Evolutionary conservation across 116 monocot genomes (phyloP).

Genomic region (Phalaenopsis hybrid): DNA sequence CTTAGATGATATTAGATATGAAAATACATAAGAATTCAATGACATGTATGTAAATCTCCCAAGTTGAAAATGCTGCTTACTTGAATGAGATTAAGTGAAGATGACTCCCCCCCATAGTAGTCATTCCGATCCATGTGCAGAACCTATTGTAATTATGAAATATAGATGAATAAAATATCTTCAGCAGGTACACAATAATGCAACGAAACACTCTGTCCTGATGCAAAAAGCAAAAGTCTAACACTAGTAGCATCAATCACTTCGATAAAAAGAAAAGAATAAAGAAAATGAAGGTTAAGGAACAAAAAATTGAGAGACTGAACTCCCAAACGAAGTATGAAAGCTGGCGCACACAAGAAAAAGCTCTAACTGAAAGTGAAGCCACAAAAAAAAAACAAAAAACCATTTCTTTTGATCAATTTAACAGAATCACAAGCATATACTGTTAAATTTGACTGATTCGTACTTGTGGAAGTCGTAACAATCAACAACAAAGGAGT

Average conservation of each 20-base stretch:
- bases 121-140: conserved; percentile 92
- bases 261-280: background rate
- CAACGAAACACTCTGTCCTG: background rate
- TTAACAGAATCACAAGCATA: background rate
- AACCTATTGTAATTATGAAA: conserved; percentile 36
- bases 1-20: no score
- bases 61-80: conserved; percentile 26
- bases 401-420: background rate
- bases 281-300: background rate
- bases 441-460: background rate
- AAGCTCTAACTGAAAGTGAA: background rate
- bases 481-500: background rate
- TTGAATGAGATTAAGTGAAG: conserved; percentile 83
- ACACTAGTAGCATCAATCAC: background rate
- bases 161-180: background rate
- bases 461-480: background rate
- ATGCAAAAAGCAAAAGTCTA: background rate
- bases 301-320: background rate
- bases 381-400: background rate
- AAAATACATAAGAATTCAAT: no score
- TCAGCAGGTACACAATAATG: background rate
- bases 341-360: background rate
- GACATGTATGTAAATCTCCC: no score
- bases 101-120: conserved; percentile 93
- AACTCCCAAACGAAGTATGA: background rate